Evolutionary conservation across 371 early-diverging fungal genomes (phyloP).

Genomic region (Zychaea mexicana): DNA sequence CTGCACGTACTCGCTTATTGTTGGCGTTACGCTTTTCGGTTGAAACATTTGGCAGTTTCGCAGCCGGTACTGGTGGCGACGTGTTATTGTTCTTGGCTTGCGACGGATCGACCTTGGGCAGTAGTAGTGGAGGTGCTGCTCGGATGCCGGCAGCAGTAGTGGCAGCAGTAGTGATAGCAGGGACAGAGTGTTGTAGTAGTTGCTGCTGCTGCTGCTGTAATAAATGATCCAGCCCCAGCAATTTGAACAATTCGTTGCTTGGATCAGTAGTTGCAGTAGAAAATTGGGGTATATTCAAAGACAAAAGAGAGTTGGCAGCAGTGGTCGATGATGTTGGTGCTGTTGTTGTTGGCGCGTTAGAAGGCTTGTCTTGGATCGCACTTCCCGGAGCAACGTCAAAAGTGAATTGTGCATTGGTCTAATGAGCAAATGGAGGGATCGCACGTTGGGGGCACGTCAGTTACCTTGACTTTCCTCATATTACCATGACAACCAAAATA

Average conservation of each 20-base stretch:
- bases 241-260: not conserved
- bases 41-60: not conserved
- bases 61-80: too few relatives aligned
- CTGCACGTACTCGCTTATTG: not conserved
- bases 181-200: not conserved
- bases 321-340: not conserved
- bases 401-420: slow-evolving; percentile 58
- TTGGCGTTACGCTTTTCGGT: not conserved
- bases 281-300: not conserved
- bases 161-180: not conserved
- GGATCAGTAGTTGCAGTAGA: not conserved
- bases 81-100: not conserved
- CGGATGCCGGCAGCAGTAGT: not conserved
- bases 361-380: slow-evolving; percentile 5
- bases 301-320: not conserved
- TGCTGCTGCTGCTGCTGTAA: not conserved
- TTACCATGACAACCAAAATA: not conserved
- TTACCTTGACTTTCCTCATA: too few relatives aligned
- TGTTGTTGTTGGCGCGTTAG: not conserved
- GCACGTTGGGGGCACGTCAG: not conserved
- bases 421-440: not conserved
- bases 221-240: not conserved
- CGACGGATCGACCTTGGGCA: not conserved
- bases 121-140: not conserved
- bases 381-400: slow-evolving; percentile 15